These are phyloP conservation scores for Penicillium rolfsii DNA, from an alignment of 2,329 filamentous ascomycete genomes.

Conservation along the genomic window DNA sequence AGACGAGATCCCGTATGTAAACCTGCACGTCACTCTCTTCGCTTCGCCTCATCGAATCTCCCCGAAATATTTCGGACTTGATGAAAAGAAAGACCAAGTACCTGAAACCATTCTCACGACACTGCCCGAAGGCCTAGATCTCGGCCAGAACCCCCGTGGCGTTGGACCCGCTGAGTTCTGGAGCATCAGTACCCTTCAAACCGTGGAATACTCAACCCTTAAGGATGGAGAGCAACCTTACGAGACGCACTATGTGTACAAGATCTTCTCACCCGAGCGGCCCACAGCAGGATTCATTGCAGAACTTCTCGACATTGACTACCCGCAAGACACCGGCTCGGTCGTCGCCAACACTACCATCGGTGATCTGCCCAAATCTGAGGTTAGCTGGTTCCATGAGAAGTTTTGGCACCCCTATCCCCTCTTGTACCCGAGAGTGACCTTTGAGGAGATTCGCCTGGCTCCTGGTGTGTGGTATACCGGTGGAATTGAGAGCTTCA, in stretches of 20 bases:
- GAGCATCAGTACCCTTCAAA: constrained; percentile 75
- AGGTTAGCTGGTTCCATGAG: constrained; percentile 75
- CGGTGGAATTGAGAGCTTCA: constrained; percentile 82
- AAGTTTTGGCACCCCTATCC: constrained; percentile 86
- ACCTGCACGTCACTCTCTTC: constrained; percentile 87
- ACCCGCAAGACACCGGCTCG: constrained; percentile 20
- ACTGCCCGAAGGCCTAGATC: constrained; percentile 59
- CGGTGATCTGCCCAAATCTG: constrained; percentile 40
- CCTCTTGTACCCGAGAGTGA: constrained; percentile 77
- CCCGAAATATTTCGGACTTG: constrained; percentile 71
- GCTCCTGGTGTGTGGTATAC: constrained; percentile 60
- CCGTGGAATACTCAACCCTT: constrained; percentile 60
- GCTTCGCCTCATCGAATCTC: constrained; percentile 74
- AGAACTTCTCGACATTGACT: constrained; percentile 52
- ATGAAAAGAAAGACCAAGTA: constrained; percentile 50
- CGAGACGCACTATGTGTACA: constrained; percentile 63
- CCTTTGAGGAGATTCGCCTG: constrained; percentile 79
- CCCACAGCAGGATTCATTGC: constrained; percentile 54
- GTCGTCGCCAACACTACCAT: constrained; percentile 34
- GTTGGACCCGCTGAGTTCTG: constrained; percentile 80
- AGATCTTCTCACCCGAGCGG: constrained; percentile 64
- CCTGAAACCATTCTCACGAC: constrained; percentile 85
- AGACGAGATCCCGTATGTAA: constrained; percentile 81
- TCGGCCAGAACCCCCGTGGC: constrained; percentile 51
- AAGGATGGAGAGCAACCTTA: constrained; percentile 23